Evolutionary conservation across 164 flowering plant genomes (phyloP).

Genomic region (Piper betle): DNA sequence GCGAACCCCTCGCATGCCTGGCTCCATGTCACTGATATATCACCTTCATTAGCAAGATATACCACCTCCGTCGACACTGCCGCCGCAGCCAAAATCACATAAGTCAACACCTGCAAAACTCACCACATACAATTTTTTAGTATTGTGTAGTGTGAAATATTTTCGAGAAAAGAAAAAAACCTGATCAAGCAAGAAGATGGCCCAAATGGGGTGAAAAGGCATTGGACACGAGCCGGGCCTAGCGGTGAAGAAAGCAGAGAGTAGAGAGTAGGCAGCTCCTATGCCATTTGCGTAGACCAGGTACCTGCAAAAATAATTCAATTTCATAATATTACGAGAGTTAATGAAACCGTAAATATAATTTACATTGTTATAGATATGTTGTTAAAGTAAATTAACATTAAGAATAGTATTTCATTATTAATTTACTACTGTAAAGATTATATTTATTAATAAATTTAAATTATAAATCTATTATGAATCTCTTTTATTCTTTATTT

Average conservation of each 20-base stretch:
- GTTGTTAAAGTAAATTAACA: too few species aligned
- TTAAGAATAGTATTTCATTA: too few species aligned
- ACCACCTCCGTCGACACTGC: conserved; percentile 57
- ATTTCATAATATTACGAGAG: too few species aligned
- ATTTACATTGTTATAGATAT: too few species aligned
- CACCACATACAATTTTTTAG: too few species aligned
- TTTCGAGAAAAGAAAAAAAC: conserved; percentile 8
- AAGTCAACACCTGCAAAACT: conserved; percentile 67
- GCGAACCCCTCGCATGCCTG: conserved; percentile 42
- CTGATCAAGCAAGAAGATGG: conserved; percentile 81
- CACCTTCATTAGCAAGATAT: conserved; percentile 62
- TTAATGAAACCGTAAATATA: too few species aligned
- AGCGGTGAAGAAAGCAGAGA: conserved; percentile 52
- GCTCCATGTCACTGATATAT: conserved; percentile 51
- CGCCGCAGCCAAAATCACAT: conserved; percentile 62
- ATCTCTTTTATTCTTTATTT: too few species aligned
- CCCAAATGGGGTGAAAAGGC: conserved; percentile 44
- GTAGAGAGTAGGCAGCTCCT: conserved; percentile 87
- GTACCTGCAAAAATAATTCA: conserved; percentile 33
- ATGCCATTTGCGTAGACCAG: conserved; percentile 84
- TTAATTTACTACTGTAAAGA: too few species aligned
- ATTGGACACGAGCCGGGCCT: conserved; percentile 43
- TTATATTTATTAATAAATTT: too few species aligned
- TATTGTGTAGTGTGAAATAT: too few species aligned
- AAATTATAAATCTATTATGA: too few species aligned